Evolutionary conservation across 495 filamentous ascomycete species (phyloP).

Genomic region (Aspergillus egyptiacus): DNA sequence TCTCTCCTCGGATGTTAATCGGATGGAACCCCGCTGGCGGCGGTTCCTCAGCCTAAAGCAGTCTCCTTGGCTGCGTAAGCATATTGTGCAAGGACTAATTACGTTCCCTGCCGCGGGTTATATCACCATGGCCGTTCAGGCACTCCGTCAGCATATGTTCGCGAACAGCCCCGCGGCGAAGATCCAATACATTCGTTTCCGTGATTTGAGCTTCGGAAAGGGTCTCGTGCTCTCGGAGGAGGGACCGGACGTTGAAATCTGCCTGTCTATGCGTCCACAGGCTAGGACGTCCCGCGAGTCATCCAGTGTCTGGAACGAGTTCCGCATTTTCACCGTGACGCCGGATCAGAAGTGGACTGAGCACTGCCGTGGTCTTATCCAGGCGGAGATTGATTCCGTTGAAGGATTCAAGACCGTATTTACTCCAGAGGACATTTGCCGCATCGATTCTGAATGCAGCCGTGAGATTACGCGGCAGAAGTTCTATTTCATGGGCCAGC

Average conservation of each 20-base stretch:
- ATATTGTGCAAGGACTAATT: conserved; percentile 29
- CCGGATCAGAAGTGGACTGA: conserved; percentile 10
- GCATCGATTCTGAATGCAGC: conserved; percentile 2
- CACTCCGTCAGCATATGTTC: conserved; percentile 17
- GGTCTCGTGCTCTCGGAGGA: conserved; percentile 9
- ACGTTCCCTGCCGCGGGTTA: conserved; percentile 58
- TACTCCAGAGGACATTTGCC: not conserved
- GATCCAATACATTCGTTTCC: conserved; percentile 6
- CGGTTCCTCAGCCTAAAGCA: conserved; percentile 26
- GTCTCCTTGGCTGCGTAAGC: conserved; percentile 31
- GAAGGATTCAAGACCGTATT: not conserved
- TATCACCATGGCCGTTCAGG: conserved; percentile 52
- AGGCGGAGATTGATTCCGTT: conserved; percentile 8
- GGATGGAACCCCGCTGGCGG: conserved; percentile 21
- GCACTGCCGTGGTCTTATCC: conserved; percentile 10
- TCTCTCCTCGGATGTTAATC: conserved; percentile 3
- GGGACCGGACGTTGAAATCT: conserved; percentile 1
- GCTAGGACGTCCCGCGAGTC: conserved; percentile 6
- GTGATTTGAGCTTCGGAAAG: conserved; percentile 11
- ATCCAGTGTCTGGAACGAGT: conserved; percentile 7
- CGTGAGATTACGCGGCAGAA: conserved; percentile 1
- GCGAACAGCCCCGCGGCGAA: not conserved
- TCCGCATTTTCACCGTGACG: conserved; percentile 10
- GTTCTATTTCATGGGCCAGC: conserved; percentile 9
- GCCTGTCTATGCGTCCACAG: conserved; percentile 5